Percentiles rank a stretch among this genome's conserved stretches.
phyloP scores from a whole-genome alignment of 2,329 filamentous ascomycete species.

The Trichothecium roseum region DNA sequence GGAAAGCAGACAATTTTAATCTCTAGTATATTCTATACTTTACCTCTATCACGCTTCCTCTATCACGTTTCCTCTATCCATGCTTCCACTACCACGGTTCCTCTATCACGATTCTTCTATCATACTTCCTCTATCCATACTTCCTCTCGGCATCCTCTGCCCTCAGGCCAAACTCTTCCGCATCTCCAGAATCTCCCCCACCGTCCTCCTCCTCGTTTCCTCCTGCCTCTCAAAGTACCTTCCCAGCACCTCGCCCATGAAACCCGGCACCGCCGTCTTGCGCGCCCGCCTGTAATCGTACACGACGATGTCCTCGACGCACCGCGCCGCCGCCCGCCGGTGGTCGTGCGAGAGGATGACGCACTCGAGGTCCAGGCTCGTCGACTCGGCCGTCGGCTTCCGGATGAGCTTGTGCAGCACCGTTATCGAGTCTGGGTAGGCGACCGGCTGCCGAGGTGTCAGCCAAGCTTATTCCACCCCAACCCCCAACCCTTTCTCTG shows the following conservation, averaged over 20 bases:
- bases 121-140: too few species aligned
- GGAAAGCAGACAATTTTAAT: too few species aligned
- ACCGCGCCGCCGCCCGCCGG: conserved; percentile 61
- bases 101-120: too few species aligned
- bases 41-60: too few species aligned
- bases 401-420: conserved; percentile 68
- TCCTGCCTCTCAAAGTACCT: conserved; percentile 24
- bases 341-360: conserved; percentile 67
- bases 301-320: conserved; percentile 66
- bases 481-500: too few species aligned
- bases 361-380: conserved; percentile 47
- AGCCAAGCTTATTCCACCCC: too few species aligned
- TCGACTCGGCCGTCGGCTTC: conserved; percentile 29
- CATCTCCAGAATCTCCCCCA: conserved; percentile 2
- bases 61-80: too few species aligned
- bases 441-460: conserved; percentile 53
- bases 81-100: too few species aligned
- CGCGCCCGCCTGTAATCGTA: conserved; percentile 47
- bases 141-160: not conserved
- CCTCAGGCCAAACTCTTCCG: not conserved
- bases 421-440: conserved; percentile 70
- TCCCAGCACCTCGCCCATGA: conserved; percentile 27
- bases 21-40: too few species aligned
- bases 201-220: conserved; percentile 5
- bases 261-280: conserved; percentile 27